Percentiles rank a stretch among this genome's conserved stretches.
Evolutionary conservation across 257 asterid genomes (phyloP).

Genomic region (Ilex aquifolium): DNA sequence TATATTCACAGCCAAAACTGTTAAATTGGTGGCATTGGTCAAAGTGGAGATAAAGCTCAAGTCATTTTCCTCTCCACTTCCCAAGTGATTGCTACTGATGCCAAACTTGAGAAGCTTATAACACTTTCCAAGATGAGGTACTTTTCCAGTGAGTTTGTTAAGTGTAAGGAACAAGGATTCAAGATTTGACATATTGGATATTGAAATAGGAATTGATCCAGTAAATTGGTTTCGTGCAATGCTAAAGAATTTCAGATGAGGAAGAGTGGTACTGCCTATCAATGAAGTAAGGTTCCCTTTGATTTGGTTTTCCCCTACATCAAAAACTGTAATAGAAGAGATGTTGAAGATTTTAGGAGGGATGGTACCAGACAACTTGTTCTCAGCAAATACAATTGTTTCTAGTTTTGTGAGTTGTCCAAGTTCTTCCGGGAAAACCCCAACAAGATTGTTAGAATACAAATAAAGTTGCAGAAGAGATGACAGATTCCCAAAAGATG

Average conservation of each 20-base stretch:
- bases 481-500: not conserved
- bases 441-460: not conserved
- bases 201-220: slow-evolving; percentile 16
- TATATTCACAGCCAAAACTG: not conserved
- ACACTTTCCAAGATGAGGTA: slow-evolving; percentile 6
- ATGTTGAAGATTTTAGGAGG: not conserved
- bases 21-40: slow-evolving; percentile 4
- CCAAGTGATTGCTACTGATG: slow-evolving; percentile 10
- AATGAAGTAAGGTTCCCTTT: not conserved
- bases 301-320: not conserved
- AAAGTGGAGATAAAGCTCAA: slow-evolving; percentile 15
- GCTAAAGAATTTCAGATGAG: not conserved
- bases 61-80: slow-evolving; percentile 11
- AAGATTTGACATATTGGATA: slow-evolving; percentile 16
- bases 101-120: not conserved
- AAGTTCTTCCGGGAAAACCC: not conserved
- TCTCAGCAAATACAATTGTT: not conserved
- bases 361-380: not conserved
- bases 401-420: not conserved
- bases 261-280: not conserved
- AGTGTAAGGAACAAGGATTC: not conserved
- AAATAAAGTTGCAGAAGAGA: not conserved
- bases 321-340: not conserved
- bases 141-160: slow-evolving; percentile 9
- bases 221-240: slow-evolving; percentile 1